Evolutionary conservation across 495 filamentous ascomycete genomes (phyloP).

Genomic region (Poronia punctata): DNA sequence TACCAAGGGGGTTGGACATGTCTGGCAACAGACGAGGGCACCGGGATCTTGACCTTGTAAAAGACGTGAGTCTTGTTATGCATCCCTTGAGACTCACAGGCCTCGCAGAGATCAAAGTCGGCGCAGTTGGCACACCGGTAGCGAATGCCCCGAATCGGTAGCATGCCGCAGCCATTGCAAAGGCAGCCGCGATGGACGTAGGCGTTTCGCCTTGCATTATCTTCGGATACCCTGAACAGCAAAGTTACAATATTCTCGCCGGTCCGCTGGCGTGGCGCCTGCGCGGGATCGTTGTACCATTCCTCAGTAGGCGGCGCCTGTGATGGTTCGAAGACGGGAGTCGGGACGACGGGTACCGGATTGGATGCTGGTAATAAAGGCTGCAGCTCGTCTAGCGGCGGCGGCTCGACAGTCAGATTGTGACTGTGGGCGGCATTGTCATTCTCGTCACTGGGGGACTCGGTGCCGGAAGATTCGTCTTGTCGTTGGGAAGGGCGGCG

Average conservation of each 20-base stretch:
- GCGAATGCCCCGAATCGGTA: conserved; percentile 84
- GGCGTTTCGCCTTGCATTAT: conserved; percentile 72
- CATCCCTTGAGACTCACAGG: conserved; percentile 74
- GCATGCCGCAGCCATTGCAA: conserved; percentile 78
- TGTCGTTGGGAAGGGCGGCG: conserved; percentile 28
- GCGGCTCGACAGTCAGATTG: conserved; percentile 8
- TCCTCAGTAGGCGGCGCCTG: conserved; percentile 52
- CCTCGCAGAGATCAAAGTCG: conserved; percentile 87
- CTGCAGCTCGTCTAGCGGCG: conserved; percentile 19
- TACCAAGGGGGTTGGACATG: conserved; percentile 80
- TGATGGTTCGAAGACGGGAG: conserved; percentile 39
- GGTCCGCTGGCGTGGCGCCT: conserved; percentile 47
- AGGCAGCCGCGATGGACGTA: conserved; percentile 91
- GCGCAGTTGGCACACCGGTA: conserved; percentile 89
- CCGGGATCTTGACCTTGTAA: conserved; percentile 64
- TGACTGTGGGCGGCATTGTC: conserved; percentile 25
- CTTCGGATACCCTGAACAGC: conserved; percentile 73
- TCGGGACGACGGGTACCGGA: neutral
- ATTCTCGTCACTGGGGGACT: conserved; percentile 43
- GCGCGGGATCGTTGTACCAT: conserved; percentile 39
- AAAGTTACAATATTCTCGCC: conserved; percentile 67
- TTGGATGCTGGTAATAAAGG: neutral
- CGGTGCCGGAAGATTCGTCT: conserved; percentile 28
- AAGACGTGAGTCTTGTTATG: conserved; percentile 93
- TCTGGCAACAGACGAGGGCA: conserved; percentile 38